Evolutionary conservation across 1,284 basidiomycete species (phyloP), one percentile per base, ranked within the genome.

Genomic region (Ganoderma lucidum): DNA sequence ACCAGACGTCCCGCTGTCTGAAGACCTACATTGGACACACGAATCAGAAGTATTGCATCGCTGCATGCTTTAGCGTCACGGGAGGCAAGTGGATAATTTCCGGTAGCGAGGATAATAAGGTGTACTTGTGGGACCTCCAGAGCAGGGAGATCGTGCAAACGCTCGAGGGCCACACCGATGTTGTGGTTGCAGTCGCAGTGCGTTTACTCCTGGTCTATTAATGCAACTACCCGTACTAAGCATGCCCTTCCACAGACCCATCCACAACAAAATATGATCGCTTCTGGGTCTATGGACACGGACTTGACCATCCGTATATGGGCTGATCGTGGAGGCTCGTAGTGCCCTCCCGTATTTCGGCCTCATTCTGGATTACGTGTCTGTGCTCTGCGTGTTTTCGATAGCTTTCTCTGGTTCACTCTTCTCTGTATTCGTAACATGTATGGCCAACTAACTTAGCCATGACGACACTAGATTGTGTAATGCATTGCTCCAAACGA

Each of bases 101-200:
- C 0, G 97, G 96, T 0, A 95, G 93, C 75, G 97, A 99, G 80
- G 96, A 99, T 78, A 87, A 93, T 75, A 94, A 93, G 74, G 87
- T 95, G 9, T 92, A 96, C 69, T 85, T 98, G 6, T 99, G 96
- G 96, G 96, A 99, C 80, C 78, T 99, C 39, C 96, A 98, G 78
- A 93, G 90, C 5, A 87, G 95, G 28, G 88, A 94, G 74, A 85
- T 97, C 56, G 89, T 96, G 5, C 91, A 94, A 73, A 86, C 90
- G 0, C 84, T 97, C 59, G 89, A 93, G 69, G 94, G 90, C 2
- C 95, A 96, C 81, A 84, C 70, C 90, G 93, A 94, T 75, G 86
- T 93, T 9, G 92, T 94, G 0, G 90, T 95, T 1, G 89, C 92
- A 3, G 88, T 95, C 51, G 87, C 92, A 44, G 93, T 94, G 71